Evolutionary conservation across 345 rosid genomes (phyloP).

Genomic region (Lumnitzera littorea): DNA sequence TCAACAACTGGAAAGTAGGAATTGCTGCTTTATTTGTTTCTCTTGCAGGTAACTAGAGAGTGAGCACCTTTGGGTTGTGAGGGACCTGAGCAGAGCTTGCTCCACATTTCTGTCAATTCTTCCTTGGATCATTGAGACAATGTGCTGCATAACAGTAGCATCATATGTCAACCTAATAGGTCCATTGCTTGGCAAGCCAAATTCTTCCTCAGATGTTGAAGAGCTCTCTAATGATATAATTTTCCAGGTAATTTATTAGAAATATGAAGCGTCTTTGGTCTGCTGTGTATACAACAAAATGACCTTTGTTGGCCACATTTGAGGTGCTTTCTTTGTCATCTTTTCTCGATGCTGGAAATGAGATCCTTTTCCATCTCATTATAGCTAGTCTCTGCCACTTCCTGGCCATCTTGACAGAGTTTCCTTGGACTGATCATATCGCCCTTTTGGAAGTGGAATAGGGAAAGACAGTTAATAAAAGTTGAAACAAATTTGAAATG

Average conservation of each 20-base stretch:
- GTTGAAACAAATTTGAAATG: too few species aligned
- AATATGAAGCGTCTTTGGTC: not conserved
- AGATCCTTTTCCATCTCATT: not conserved
- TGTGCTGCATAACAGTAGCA: too few species aligned
- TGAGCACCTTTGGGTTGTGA: too few species aligned
- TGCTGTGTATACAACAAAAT: not conserved
- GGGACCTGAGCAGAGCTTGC: too few species aligned
- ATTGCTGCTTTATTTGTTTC: too few species aligned
- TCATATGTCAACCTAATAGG: too few species aligned
- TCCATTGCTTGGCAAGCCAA: not conserved
- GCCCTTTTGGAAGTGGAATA: not conserved
- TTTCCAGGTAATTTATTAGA: not conserved
- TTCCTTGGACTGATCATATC: not conserved
- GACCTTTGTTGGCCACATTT: not conserved
- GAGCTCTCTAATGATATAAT: conserved; percentile 2
- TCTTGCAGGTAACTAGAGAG: too few species aligned
- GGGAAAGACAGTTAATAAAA: too few species aligned
- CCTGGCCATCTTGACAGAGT: not conserved
- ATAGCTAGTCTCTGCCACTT: not conserved
- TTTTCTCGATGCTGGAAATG: not conserved
- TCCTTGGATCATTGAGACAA: too few species aligned
- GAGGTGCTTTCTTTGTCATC: not conserved
- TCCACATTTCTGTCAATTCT: too few species aligned
- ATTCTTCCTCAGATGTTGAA: conserved; percentile 13
- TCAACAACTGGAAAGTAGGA: too few species aligned